Percentiles rank a stretch among this genome's conserved stretches.
Evolutionary conservation across 768 basidiomycete genomes (phyloP).

Genomic region (Lentinula detonsa): DNA sequence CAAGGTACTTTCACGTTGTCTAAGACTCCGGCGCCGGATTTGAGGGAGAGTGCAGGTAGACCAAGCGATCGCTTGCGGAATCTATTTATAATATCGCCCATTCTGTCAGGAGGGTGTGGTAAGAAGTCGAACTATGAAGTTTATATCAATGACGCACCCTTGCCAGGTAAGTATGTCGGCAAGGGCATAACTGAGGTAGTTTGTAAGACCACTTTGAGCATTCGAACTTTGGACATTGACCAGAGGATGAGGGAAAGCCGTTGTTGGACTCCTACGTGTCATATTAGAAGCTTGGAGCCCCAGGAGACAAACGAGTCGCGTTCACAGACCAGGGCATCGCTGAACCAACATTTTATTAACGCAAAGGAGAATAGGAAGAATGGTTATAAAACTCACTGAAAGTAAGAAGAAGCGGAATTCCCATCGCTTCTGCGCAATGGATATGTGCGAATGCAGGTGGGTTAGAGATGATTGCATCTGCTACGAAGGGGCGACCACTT

Average conservation of each 20-base stretch:
- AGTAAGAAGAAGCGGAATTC: conserved; percentile 48
- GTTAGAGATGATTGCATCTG: conserved; percentile 63
- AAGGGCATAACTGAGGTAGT: conserved; percentile 53
- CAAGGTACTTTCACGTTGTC: conserved; percentile 53
- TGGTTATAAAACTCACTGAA: conserved; percentile 39
- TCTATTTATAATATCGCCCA: conserved; percentile 54
- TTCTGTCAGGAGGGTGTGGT: conserved; percentile 22
- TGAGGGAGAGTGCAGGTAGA: conserved; percentile 38
- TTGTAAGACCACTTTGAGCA: conserved; percentile 45
- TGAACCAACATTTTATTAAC: conserved; percentile 13
- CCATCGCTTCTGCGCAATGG: conserved; percentile 60
- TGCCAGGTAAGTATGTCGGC: conserved; percentile 58
- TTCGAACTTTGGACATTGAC: conserved; percentile 54
- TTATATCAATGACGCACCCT: conserved; percentile 30
- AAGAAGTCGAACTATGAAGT: not conserved
- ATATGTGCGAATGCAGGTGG: conserved; percentile 63
- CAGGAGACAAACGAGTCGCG: not conserved
- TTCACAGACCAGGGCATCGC: conserved; percentile 58
- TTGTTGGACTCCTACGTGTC: conserved; percentile 38
- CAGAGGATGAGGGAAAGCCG: conserved; percentile 55
- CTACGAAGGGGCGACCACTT: conserved; percentile 42
- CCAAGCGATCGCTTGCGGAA: conserved; percentile 46
- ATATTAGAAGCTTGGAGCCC: not conserved
- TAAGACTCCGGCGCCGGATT: conserved; percentile 43
- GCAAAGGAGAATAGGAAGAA: not conserved